Conservation (phyloP, 495 filamentous ascomycete genomes). For the Penicillium verhagenii region DNA sequence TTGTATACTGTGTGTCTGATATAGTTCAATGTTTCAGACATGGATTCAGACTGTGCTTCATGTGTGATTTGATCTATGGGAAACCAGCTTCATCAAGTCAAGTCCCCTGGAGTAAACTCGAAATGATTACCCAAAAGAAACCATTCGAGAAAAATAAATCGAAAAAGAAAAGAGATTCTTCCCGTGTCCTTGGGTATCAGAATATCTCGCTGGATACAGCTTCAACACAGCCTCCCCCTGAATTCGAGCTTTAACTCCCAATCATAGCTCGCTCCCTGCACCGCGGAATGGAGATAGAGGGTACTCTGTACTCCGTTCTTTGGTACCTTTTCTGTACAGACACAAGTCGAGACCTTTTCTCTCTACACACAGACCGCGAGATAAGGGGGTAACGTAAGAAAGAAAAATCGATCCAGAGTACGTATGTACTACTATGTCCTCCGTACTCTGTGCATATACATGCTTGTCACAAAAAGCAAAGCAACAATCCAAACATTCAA, state of each 20-base stretch:
- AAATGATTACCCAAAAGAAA: neutral
- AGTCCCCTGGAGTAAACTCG: no score
- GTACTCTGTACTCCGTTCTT: neutral
- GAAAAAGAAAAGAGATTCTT: neutral
- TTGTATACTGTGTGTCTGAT: no score
- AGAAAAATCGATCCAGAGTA: no score
- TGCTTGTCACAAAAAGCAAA: neutral
- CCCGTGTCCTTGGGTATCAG: neutral
- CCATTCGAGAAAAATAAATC: neutral
- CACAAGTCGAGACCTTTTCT: no score
- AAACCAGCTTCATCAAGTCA: neutral
- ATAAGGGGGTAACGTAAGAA: neutral
- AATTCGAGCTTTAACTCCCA: slow-evolving; percentile 13
- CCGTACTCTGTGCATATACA: no score
- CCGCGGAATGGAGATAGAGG: slow-evolving; percentile 21
- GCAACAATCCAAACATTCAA: no score
- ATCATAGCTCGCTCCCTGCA: slow-evolving; percentile 6
- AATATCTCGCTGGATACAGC: neutral
- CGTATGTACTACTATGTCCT: no score
- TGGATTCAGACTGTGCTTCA: no score
- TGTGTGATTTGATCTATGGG: neutral
- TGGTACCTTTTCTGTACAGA: slow-evolving; percentile 1
- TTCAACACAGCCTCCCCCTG: slow-evolving; percentile 34
- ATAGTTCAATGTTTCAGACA: no score
- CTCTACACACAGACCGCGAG: slow-evolving; percentile 19